Evolutionary conservation across 1,139 yeast genomes (phyloP), one percentile per base, ranked within the genome.

Genomic region (Kodamaea derodonti): DNA sequence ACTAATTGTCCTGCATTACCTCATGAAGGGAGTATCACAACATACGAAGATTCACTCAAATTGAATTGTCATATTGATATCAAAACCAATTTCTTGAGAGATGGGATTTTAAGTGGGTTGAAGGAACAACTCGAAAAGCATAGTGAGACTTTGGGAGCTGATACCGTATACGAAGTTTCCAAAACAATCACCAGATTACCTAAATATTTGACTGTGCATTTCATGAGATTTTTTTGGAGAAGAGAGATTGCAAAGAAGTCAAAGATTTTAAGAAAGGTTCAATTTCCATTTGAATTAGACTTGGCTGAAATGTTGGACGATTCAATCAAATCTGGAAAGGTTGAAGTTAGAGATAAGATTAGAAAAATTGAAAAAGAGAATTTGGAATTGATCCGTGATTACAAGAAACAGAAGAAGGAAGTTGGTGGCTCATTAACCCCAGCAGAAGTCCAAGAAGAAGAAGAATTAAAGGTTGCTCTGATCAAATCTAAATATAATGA

Each of bases 161-260:
- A 88, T 53, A 80, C 95, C 11, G 72, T 74, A 22, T 90, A 82
- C 58, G 79, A 80, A 48, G 73, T 85, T 33, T 65, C 72, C 17
- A 83, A 83, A 51, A 77, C 74, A 36, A 83, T 92, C 39, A 75
- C 84, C 2, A 78, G 87, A 51, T 69, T 94, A 45, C 99, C 99
- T 39, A 84, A 85, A 54, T 84, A 83, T 54, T 69, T 92, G 48
- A 85, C 94, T 11, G 87, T 94, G 32, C 95, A 92, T 57, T 92
- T 85, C 60, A 94, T 92, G 46, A 75, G 99, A 52, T 92, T 92
- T 58, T 92, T 80, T 60, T 92, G 98, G 98, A 85, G 94, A 57
- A 76, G 92, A 52, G 95, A 92, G 41, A 85, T 95, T 7, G 80
- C 78, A 47, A 85, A 84, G 62, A 92, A 92, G 65, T 84, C 95